Evolutionary conservation across 352 stramenopile genomes (phyloP).

Genomic region (Plasmopara viticola): DNA sequence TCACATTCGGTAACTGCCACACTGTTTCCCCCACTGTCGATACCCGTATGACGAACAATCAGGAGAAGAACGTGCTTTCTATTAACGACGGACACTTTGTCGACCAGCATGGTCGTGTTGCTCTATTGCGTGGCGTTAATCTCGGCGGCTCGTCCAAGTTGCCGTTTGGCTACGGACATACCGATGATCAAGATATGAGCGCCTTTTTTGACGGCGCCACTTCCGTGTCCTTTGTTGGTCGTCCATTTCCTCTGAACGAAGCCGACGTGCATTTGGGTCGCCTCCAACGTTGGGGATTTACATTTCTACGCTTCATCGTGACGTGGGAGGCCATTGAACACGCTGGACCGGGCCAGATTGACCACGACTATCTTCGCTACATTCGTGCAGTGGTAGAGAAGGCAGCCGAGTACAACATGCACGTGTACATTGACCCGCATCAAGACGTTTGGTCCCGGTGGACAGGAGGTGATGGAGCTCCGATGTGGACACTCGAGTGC

Average conservation of each 20-base stretch:
- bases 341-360: conserved; percentile 68
- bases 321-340: conserved; percentile 89
- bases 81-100: conserved; percentile 49
- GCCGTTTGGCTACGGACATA: conserved; percentile 28
- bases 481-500: conserved; percentile 80
- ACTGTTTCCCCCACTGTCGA: not conserved
- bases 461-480: conserved; percentile 83
- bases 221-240: conserved; percentile 54
- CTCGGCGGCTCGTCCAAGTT: conserved; percentile 64
- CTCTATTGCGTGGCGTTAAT: conserved; percentile 58
- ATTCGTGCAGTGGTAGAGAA: conserved; percentile 55
- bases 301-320: conserved; percentile 75
- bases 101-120: conserved; percentile 37
- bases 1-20: too few relatives aligned
- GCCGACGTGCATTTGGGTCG: conserved; percentile 65
- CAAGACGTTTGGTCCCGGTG: conserved; percentile 89
- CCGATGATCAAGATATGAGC: conserved; percentile 18
- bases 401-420: conserved; percentile 51
- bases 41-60: not conserved
- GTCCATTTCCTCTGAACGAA: conserved; percentile 78
- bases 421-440: conserved; percentile 85
- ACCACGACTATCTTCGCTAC: conserved; percentile 78
- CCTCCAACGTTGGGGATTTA: conserved; percentile 73
- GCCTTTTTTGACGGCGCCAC: conserved; percentile 41
- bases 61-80: conserved; percentile 25